Percentiles rank a stretch among this genome's conserved stretches.
Conservation (phyloP, 805 yeast genomes). For the Metschnikowia similis region DNA sequence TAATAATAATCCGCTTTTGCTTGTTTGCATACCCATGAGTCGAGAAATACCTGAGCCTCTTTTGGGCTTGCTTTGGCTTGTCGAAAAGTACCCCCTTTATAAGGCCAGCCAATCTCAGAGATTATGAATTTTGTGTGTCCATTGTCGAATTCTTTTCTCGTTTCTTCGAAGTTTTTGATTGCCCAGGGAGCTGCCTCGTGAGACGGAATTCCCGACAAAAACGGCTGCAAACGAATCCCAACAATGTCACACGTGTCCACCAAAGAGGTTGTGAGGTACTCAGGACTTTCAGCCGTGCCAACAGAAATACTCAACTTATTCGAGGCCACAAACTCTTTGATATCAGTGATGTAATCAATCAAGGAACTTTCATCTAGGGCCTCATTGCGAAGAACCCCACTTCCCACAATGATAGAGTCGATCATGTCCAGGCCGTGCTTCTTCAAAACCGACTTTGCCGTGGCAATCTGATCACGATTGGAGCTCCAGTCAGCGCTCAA, state of each 20-base stretch:
- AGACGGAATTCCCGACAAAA: conserved; percentile 55
- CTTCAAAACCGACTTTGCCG: conserved; percentile 39
- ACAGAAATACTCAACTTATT: conserved; percentile 43
- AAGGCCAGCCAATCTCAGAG: conserved; percentile 75
- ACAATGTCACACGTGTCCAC: conserved; percentile 47
- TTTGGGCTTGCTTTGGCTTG: conserved; percentile 44
- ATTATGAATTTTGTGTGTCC: conserved; percentile 36
- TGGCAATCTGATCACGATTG: conserved; percentile 44
- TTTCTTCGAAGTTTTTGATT: conserved; percentile 16
- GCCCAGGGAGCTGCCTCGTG: conserved; percentile 51
- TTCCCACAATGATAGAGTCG: conserved; percentile 55
- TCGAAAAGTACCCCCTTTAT: conserved; percentile 48
- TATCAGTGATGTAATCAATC: conserved; percentile 37
- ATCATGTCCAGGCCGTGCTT: conserved; percentile 42
- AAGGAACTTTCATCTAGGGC: conserved; percentile 41
- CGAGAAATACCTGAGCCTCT: conserved; percentile 45
- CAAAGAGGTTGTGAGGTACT: conserved; percentile 37
- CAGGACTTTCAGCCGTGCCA: conserved; percentile 61
- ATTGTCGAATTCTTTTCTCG: conserved; percentile 25
- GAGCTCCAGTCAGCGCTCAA: conserved; percentile 43
- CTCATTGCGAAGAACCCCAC: conserved; percentile 55
- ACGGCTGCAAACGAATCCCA: conserved; percentile 67
- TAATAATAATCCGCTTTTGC: conserved; percentile 47
- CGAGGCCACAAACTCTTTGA: conserved; percentile 33
- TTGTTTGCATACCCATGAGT: conserved; percentile 48